A percentile compares a stretch with the other conserved stretches of the same genome.
Conservation (phyloP, 805 yeast species). For the Metschnikowia baotianmanensis region DNA sequence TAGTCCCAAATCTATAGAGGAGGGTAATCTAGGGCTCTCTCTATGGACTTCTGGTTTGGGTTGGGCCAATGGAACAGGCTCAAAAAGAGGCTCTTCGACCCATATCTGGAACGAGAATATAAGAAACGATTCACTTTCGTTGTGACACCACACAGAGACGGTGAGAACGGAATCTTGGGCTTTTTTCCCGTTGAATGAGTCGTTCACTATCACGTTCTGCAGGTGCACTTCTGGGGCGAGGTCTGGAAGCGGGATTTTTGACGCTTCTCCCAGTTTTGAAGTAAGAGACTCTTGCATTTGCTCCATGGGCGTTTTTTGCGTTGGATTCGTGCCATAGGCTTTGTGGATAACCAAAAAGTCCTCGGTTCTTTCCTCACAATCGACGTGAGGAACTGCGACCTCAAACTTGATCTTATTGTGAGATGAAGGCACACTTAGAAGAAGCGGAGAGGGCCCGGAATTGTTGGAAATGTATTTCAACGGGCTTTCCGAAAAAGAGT, state of each 20-base stretch:
- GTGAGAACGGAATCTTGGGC: constrained; percentile 3
- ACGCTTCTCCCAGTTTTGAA: constrained; percentile 22
- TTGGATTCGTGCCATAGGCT: constrained; percentile 16
- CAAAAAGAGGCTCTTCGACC: constrained; percentile 4
- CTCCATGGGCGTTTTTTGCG: constrained; percentile 2
- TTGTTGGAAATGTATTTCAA: constrained; percentile 29
- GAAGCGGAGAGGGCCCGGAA: constrained; percentile 25
- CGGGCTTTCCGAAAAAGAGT: constrained; percentile 5
- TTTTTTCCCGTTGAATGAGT: constrained; percentile 8
- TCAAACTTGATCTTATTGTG: constrained; percentile 25
- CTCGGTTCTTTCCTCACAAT: constrained; percentile 4
- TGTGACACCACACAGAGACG: constrained; percentile 16
- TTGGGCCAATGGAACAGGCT: not conserved
- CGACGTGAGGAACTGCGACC: constrained; percentile 27
- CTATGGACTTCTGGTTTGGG: not conserved
- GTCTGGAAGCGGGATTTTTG: constrained; percentile 28
- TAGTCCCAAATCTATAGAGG: constrained; percentile 8
- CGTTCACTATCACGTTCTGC: constrained; percentile 16
- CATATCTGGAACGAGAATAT: constrained; percentile 7
- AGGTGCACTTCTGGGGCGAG: constrained; percentile 26
- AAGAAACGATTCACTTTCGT: constrained; percentile 1
- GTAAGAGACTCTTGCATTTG: constrained; percentile 9
- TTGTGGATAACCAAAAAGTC: constrained; percentile 34
- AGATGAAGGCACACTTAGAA: constrained; percentile 26
- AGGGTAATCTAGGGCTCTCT: not conserved